Evolutionary conservation across 2,329 filamentous ascomycete genomes (phyloP).

Genomic region (Teratosphaeriaceae sp.): DNA sequence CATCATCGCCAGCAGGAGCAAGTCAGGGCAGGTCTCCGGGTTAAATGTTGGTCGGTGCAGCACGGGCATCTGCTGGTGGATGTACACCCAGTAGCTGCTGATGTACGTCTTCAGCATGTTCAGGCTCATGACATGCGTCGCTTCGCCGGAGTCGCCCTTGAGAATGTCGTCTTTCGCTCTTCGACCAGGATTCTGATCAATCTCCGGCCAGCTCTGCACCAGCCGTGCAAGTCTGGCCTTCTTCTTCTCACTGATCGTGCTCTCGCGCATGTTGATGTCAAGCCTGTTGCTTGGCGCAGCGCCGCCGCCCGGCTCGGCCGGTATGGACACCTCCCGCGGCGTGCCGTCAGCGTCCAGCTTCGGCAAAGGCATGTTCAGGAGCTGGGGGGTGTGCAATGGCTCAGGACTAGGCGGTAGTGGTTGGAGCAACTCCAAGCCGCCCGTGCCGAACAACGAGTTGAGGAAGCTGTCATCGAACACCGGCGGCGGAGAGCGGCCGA

Average conservation of each 20-base stretch:
- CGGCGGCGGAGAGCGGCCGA: conserved; percentile 74
- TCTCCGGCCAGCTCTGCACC: conserved; percentile 74
- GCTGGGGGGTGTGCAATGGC: conserved; percentile 13
- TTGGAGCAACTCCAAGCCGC: conserved; percentile 9
- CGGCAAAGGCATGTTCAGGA: conserved; percentile 15
- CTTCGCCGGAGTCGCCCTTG: conserved; percentile 64
- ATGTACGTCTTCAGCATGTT: conserved; percentile 97
- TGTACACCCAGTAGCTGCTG: conserved; percentile 88
- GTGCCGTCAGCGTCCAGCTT: conserved; percentile 20
- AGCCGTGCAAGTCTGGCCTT: conserved; percentile 69
- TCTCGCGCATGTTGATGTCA: conserved; percentile 72
- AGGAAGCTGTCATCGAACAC: conserved; percentile 23
- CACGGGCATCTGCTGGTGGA: conserved; percentile 90
- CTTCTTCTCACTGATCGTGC: conserved; percentile 79
- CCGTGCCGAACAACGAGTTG: conserved; percentile 17
- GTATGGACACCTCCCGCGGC: not conserved
- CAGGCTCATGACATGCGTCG: conserved; percentile 63
- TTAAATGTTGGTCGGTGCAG: conserved; percentile 91
- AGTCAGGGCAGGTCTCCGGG: conserved; percentile 75
- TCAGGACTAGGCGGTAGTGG: conserved; percentile 20
- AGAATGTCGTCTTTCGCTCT: conserved; percentile 71
- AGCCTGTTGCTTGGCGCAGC: conserved; percentile 34
- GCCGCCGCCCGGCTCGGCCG: not conserved
- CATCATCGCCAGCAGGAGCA: conserved; percentile 83
- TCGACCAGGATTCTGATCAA: conserved; percentile 64